Conservation (phyloP, 2,329 filamentous ascomycete genomes). For the Corinectria fuckeliana region DNA sequence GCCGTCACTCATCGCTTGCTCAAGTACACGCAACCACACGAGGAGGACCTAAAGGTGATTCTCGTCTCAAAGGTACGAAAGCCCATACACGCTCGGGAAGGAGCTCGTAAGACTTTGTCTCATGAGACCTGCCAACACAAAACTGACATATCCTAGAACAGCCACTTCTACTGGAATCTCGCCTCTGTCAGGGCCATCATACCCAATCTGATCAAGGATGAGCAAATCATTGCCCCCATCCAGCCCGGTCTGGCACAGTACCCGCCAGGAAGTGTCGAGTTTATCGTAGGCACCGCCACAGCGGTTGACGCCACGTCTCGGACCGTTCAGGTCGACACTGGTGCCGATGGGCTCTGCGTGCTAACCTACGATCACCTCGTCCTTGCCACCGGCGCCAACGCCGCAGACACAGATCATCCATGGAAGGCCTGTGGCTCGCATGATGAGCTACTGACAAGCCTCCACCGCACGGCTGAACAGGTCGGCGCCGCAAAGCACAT, state of each 20-base stretch:
- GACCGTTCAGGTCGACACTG: conserved; percentile 49
- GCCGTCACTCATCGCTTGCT: conserved; percentile 61
- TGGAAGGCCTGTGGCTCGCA: conserved; percentile 60
- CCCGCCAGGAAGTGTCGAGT: conserved; percentile 55
- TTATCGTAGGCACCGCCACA: conserved; percentile 58
- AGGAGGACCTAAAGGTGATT: conserved; percentile 59
- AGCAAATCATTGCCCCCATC: conserved; percentile 58
- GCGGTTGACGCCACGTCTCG: conserved; percentile 48
- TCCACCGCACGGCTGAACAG: conserved; percentile 50
- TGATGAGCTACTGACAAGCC: conserved; percentile 49
- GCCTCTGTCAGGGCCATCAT: conserved; percentile 63
- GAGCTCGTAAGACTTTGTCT: neutral
- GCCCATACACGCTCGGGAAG: too few relatives aligned
- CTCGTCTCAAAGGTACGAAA: conserved; percentile 59
- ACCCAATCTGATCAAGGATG: conserved; percentile 55
- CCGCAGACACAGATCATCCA: conserved; percentile 49
- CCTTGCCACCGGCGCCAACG: conserved; percentile 61
- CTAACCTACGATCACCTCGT: conserved; percentile 62
- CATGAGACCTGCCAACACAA: neutral
- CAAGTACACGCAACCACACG: conserved; percentile 54
- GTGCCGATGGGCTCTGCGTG: conserved; percentile 20
- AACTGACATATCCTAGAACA: conserved; percentile 49
- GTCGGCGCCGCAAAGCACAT: conserved; percentile 57
- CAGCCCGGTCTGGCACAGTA: conserved; percentile 57
- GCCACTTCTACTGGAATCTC: conserved; percentile 66